Conservation (phyloP, 2,329 filamentous ascomycete genomes). For the Alternaria sp. region DNA sequence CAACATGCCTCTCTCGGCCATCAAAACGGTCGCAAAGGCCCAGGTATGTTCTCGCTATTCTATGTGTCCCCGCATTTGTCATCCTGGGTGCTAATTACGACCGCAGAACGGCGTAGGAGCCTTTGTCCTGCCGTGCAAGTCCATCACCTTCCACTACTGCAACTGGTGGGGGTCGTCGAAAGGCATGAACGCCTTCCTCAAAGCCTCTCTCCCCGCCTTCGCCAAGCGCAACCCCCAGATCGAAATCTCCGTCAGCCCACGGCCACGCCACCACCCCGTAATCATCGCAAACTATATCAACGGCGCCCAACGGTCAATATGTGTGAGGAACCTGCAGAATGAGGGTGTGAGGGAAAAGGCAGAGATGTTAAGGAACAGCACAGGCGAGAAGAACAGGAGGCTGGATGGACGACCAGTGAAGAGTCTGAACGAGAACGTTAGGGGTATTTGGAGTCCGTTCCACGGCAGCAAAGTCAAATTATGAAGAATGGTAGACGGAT, state of each 20-base stretch:
- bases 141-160: slow-evolving; percentile 95
- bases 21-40: slow-evolving; percentile 61
- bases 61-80: neutral
- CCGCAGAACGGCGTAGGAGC: slow-evolving; percentile 90
- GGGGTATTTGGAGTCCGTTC: slow-evolving; percentile 70
- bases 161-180: slow-evolving; percentile 92
- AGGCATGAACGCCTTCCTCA: slow-evolving; percentile 93
- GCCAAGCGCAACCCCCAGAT: slow-evolving; percentile 82
- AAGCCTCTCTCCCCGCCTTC: slow-evolving; percentile 76
- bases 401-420: slow-evolving; percentile 63
- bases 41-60: slow-evolving; percentile 54
- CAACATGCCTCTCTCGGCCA: slow-evolving; percentile 56
- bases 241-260: slow-evolving; percentile 89
- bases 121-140: slow-evolving; percentile 97
- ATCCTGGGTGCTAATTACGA: slow-evolving; percentile 12
- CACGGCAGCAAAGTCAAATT: slow-evolving; percentile 58
- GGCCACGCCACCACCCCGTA: slow-evolving; percentile 87
- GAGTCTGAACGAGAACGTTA: slow-evolving; percentile 68
- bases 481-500: slow-evolving; percentile 5
- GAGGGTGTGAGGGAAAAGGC: slow-evolving; percentile 83
- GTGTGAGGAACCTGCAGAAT: slow-evolving; percentile 83
- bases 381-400: slow-evolving; percentile 72
- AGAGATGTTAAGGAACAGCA: slow-evolving; percentile 73
- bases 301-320: slow-evolving; percentile 82
- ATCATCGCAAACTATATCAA: slow-evolving; percentile 93